These are phyloP conservation scores for Backusella tuberculispora DNA, from an alignment of 192 early-diverging fungal species.

Conservation along the genomic window DNA sequence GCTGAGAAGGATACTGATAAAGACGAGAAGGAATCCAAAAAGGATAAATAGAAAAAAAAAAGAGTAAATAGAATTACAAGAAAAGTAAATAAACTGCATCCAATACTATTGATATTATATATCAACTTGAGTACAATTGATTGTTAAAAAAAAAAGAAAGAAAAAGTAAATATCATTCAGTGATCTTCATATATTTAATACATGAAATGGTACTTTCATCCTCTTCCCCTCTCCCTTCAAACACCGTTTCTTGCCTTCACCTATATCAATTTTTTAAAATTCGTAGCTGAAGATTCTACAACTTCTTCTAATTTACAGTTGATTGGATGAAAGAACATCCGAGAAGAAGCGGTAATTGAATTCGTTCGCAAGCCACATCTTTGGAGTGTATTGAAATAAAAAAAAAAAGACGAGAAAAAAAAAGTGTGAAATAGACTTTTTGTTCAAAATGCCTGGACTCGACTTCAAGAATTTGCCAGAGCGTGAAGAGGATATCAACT, in stretches of 20 bases:
- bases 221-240: no score
- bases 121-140: no score
- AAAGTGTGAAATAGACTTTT: background rate
- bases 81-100: background rate
- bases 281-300: no score
- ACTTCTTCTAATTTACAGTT: background rate
- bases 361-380: slow-evolving; percentile 2
- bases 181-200: no score
- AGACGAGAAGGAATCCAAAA: slow-evolving; percentile 25
- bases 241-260: no score
- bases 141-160: no score
- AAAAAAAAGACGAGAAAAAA: background rate
- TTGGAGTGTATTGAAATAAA: background rate
- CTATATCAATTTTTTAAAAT: no score
- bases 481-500: slow-evolving; percentile 84
- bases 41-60: slow-evolving; percentile 19
- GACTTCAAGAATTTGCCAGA: slow-evolving; percentile 67
- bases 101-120: background rate
- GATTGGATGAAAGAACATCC: background rate
- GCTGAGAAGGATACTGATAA: slow-evolving; percentile 3
- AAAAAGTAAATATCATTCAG: no score
- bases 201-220: no score
- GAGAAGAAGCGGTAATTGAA: background rate
- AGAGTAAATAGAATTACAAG: background rate
- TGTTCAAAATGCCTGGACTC: slow-evolving; percentile 37